Percentiles rank a stretch among this genome's conserved stretches.
These are phyloP conservation scores for Yamadazyma diospyri DNA, from an alignment of 1,139 yeast genomes.

Conservation along the genomic window DNA sequence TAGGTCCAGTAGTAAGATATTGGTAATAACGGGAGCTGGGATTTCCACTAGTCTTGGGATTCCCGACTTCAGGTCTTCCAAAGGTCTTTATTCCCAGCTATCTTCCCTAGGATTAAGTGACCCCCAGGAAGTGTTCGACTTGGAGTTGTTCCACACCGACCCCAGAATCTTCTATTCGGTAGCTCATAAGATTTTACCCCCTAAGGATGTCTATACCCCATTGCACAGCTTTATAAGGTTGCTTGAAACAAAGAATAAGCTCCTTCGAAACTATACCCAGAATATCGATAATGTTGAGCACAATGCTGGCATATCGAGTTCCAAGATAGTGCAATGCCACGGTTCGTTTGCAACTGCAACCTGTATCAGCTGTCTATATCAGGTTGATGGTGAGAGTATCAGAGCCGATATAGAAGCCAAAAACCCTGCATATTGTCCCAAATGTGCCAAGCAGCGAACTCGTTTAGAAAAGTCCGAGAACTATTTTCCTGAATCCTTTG, in stretches of 20 bases:
- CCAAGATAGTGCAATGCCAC: conserved; percentile 86
- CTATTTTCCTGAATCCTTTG: conserved; percentile 47
- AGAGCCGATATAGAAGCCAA: conserved; percentile 58
- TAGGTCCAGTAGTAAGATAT: conserved; percentile 52
- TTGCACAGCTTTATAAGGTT: conserved; percentile 79
- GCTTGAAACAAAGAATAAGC: conserved; percentile 72
- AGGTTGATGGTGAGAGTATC: conserved; percentile 65
- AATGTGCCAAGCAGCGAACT: conserved; percentile 50
- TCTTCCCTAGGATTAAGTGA: conserved; percentile 72
- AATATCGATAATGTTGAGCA: conserved; percentile 91
- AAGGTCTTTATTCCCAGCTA: conserved; percentile 79
- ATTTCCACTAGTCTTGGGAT: conserved; percentile 90
- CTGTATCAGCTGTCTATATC: conserved; percentile 73
- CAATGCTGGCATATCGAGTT: conserved; percentile 70
- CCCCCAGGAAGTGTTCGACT: conserved; percentile 92
- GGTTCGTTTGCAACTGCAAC: conserved; percentile 94
- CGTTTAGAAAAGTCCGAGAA: conserved; percentile 25
- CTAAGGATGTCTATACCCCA: conserved; percentile 71
- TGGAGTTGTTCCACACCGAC: conserved; percentile 67
- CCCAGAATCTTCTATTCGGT: conserved; percentile 83
- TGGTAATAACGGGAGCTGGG: conserved; percentile 95
- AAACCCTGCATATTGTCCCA: conserved; percentile 70
- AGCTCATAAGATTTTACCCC: conserved; percentile 86
- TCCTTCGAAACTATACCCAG: conserved; percentile 88
- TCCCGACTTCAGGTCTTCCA: conserved; percentile 90